phyloP scores from a whole-genome alignment of 345 rosid species.

The Barbarea vulgaris region DNA sequence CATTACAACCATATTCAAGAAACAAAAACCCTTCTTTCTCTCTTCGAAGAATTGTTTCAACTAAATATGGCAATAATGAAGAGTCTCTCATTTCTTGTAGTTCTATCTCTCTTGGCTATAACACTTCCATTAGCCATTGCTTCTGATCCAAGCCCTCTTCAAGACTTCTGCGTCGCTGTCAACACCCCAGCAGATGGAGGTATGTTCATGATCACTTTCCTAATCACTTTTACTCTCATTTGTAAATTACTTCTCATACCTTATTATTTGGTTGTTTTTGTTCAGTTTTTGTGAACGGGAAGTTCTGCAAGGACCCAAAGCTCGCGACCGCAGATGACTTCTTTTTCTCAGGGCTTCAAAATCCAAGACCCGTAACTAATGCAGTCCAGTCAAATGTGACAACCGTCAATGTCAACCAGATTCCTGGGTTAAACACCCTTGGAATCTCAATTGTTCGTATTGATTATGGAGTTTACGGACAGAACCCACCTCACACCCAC shows the following conservation, averaged over 20 bases:
- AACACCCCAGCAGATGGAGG: not conserved
- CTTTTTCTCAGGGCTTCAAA: too few relatives aligned
- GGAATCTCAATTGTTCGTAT: too few relatives aligned
- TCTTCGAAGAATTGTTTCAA: too few relatives aligned
- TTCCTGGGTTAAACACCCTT: conserved; percentile 29
- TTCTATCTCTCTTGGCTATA: conserved; percentile 8
- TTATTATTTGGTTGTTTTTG: not conserved
- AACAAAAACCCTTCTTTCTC: too few relatives aligned
- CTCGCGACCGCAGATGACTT: not conserved
- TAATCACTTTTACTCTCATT: not conserved
- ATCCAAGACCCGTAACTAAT: too few relatives aligned
- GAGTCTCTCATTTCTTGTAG: not conserved
- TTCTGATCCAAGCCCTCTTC: conserved; percentile 26
- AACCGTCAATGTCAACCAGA: not conserved
- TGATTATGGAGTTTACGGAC: conserved; percentile 3
- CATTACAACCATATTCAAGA: not conserved
- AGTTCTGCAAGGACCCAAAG: conserved; percentile 15
- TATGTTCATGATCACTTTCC: not conserved
- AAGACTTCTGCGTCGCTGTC: conserved; percentile 19
- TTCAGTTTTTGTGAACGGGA: conserved; percentile 21
- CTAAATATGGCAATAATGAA: too few relatives aligned
- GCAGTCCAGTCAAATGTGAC: not conserved
- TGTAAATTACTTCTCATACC: too few relatives aligned
- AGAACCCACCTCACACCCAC: conserved; percentile 33
- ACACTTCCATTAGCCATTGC: conserved; percentile 13